Evolutionary conservation across 2,329 filamentous ascomycete genomes (phyloP).

Genomic region (Penicillium brasilianum): DNA sequence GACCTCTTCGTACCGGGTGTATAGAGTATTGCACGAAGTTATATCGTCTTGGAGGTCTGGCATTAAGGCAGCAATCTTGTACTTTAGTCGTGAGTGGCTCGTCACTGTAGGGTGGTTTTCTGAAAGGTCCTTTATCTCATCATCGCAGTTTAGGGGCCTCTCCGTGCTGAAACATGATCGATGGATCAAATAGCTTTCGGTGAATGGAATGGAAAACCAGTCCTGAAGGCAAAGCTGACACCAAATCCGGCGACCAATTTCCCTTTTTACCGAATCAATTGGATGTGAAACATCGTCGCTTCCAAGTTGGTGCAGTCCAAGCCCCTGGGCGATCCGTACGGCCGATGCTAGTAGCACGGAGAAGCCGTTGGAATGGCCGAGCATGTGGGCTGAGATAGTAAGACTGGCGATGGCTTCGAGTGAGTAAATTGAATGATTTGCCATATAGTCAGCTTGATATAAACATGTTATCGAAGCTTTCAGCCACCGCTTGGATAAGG

Average conservation of each 20-base stretch:
- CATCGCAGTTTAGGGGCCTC: slow-evolving; percentile 42
- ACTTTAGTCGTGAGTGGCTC: slow-evolving; percentile 44
- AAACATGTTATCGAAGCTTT: slow-evolving; percentile 53
- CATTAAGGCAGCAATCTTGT: slow-evolving; percentile 47
- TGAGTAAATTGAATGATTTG: slow-evolving; percentile 49
- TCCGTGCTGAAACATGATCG: slow-evolving; percentile 42
- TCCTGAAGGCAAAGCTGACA: slow-evolving; percentile 48
- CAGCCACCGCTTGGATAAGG: slow-evolving; percentile 53
- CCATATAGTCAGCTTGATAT: slow-evolving; percentile 54
- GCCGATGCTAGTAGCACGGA: slow-evolving; percentile 53
- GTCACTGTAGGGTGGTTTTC: slow-evolving; percentile 45
- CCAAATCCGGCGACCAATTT: slow-evolving; percentile 50
- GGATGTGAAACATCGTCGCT: slow-evolving; percentile 26
- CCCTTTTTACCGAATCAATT: slow-evolving; percentile 31
- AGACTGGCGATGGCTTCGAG: slow-evolving; percentile 55
- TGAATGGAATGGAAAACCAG: slow-evolving; percentile 51
- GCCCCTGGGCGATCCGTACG: slow-evolving; percentile 53
- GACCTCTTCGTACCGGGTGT: slow-evolving; percentile 49
- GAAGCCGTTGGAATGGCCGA: slow-evolving; percentile 56
- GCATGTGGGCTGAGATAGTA: slow-evolving; percentile 56
- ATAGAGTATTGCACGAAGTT: slow-evolving; percentile 39
- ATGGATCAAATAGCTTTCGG: slow-evolving; percentile 46
- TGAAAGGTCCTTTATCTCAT: slow-evolving; percentile 23
- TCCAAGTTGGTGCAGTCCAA: slow-evolving; percentile 52
- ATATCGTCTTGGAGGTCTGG: slow-evolving; percentile 47